Percentiles rank a stretch among this genome's conserved stretches.
phyloP scores from a whole-genome alignment of 2,329 filamentous ascomycete genomes.

The Boeremia exigua region DNA sequence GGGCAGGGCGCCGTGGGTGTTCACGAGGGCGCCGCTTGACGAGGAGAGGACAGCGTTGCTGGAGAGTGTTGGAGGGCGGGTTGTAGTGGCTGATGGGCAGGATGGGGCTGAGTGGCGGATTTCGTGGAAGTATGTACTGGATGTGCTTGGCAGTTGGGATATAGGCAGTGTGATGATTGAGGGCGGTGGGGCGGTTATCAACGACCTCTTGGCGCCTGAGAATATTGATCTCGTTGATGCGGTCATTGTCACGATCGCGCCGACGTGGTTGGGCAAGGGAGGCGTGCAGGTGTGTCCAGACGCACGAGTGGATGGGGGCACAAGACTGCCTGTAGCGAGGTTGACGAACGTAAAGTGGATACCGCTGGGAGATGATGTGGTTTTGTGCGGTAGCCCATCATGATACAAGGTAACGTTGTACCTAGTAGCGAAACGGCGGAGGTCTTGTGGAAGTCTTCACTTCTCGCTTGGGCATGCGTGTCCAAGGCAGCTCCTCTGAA shows the following conservation, averaged over 20 bases:
- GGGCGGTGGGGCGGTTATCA: conserved; percentile 83
- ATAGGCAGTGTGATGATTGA: conserved; percentile 89
- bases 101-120: conserved; percentile 4
- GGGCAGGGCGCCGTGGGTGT: conserved; percentile 76
- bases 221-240: conserved; percentile 71
- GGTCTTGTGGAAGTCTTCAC: neutral
- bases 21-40: conserved; percentile 47
- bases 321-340: conserved; percentile 64
- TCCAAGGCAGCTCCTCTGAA: conserved; percentile 38
- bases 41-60: conserved; percentile 41
- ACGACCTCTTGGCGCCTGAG: conserved; percentile 71
- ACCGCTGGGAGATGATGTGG: conserved; percentile 81
- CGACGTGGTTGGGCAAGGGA: conserved; percentile 84
- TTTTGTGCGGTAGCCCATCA: conserved; percentile 72
- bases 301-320: conserved; percentile 58
- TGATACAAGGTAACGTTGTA: conserved; percentile 2
- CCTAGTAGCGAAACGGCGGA: conserved; percentile 14
- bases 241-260: conserved; percentile 87
- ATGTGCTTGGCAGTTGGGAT: conserved; percentile 62
- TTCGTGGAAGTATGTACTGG: conserved; percentile 69
- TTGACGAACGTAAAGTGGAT: conserved; percentile 74
- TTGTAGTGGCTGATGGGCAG: conserved; percentile 20
- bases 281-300: conserved; percentile 80
- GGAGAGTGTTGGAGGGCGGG: conserved; percentile 35
- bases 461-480: conserved; percentile 4